phyloP scores from a whole-genome alignment of 768 basidiomycete species.

The Tephrocybe sp. region DNA sequence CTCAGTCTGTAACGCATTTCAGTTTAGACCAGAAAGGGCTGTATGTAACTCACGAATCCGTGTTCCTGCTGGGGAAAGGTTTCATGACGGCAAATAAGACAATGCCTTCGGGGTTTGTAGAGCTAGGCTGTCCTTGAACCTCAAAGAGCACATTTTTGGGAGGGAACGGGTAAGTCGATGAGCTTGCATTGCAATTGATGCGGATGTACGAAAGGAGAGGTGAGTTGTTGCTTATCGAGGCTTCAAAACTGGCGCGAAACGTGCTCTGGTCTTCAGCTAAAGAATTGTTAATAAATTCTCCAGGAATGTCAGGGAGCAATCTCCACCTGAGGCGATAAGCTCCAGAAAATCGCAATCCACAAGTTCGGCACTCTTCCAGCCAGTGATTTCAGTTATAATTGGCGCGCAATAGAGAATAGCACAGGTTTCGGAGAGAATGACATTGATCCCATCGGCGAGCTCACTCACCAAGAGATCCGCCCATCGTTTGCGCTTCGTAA shows the following conservation, averaged over 20 bases:
- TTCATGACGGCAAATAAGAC: constrained; percentile 76
- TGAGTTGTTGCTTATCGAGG: constrained; percentile 44
- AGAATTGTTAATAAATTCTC: constrained; percentile 2
- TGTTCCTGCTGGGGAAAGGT: constrained; percentile 74
- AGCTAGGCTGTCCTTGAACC: constrained; percentile 63
- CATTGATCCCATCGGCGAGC: constrained; percentile 66
- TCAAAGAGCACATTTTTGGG: constrained; percentile 63
- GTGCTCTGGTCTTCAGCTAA: constrained; percentile 56
- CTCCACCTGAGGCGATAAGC: constrained; percentile 57
- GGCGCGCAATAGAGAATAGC: constrained; percentile 69
- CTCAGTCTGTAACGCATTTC: constrained; percentile 47
- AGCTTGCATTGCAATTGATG: constrained; percentile 44
- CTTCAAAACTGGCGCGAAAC: constrained; percentile 56
- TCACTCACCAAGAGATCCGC: constrained; percentile 77
- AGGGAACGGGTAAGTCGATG: constrained; percentile 19
- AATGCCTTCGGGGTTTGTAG: constrained; percentile 37
- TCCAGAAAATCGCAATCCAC: constrained; percentile 65
- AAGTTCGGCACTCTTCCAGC: constrained; percentile 74
- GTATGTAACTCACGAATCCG: constrained; percentile 60
- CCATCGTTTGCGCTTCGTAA: constrained; percentile 87
- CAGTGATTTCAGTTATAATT: constrained; percentile 67
- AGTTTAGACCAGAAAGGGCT: background rate
- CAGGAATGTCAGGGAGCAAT: background rate
- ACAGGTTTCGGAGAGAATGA: constrained; percentile 63
- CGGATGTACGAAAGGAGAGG: constrained; percentile 61